phyloP scores from a whole-genome alignment of 2,329 filamentous ascomycete genomes.

The Xylaria sp. region DNA sequence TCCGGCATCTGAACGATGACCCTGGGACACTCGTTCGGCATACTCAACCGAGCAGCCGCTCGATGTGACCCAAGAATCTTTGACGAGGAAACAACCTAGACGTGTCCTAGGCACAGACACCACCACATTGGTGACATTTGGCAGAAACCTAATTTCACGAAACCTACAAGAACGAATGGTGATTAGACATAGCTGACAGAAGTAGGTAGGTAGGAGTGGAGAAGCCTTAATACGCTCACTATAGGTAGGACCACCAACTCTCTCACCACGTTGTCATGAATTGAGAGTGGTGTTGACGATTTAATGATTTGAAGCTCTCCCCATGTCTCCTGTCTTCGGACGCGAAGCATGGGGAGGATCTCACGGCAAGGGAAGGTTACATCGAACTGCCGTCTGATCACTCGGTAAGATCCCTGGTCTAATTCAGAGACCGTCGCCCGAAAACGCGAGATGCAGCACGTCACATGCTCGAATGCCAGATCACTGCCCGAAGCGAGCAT shows the following conservation, averaged over 20 bases:
- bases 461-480: constrained; percentile 19
- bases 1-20: neutral
- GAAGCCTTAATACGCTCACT: neutral
- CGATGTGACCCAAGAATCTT: constrained; percentile 17
- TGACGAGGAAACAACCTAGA: neutral
- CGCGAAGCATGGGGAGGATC: constrained; percentile 7
- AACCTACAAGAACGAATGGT: neutral
- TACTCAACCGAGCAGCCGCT: constrained; percentile 5
- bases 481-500: constrained; percentile 8
- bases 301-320: neutral
- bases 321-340: constrained; percentile 6
- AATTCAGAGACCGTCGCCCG: neutral
- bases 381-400: constrained; percentile 10
- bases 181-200: constrained; percentile 3
- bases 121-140: neutral
- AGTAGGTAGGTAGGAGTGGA: neutral
- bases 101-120: constrained; percentile 1
- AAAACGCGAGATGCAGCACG: constrained; percentile 9
- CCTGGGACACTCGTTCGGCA: neutral
- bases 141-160: neutral
- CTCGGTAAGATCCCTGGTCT: constrained; percentile 6
- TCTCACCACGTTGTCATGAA: neutral
- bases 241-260: neutral
- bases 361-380: constrained; percentile 14
- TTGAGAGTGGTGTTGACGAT: constrained; percentile 4